phyloP scores from a whole-genome alignment of 2,329 filamentous ascomycete genomes.

The Phoma sp. region DNA sequence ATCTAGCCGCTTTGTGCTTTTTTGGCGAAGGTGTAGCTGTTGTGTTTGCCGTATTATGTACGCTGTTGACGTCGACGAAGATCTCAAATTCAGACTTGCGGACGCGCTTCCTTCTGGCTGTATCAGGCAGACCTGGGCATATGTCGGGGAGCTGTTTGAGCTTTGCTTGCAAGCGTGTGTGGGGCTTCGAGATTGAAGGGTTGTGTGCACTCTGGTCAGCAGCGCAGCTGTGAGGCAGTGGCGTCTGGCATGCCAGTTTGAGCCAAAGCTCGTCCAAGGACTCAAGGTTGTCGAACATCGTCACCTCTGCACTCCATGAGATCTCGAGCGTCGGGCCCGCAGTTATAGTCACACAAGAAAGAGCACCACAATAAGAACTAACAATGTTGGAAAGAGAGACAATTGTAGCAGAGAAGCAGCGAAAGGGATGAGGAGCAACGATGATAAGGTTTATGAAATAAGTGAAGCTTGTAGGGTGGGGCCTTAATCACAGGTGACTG shows the following conservation, averaged over 20 bases:
- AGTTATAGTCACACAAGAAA: too few relatives aligned
- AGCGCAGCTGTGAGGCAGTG: slow-evolving; percentile 6
- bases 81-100: slow-evolving; percentile 21
- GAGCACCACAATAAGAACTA: too few relatives aligned
- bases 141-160: not conserved
- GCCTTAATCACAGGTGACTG: too few relatives aligned
- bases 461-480: too few relatives aligned
- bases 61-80: slow-evolving; percentile 17
- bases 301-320: not conserved
- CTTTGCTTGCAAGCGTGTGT: slow-evolving; percentile 4
- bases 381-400: too few relatives aligned
- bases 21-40: slow-evolving; percentile 5
- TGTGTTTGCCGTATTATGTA: not conserved
- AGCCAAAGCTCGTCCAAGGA: slow-evolving; percentile 9
- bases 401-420: too few relatives aligned
- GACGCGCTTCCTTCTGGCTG: slow-evolving; percentile 14
- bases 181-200: not conserved
- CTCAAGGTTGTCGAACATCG: slow-evolving; percentile 5
- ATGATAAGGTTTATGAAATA: too few relatives aligned
- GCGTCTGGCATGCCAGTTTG: slow-evolving; percentile 16
- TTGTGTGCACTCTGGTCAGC: not conserved
- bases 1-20: slow-evolving; percentile 11
- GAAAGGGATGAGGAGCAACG: too few relatives aligned
- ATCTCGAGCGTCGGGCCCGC: not conserved
- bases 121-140: too few relatives aligned